A percentile compares a stretch with the other conserved stretches of the same genome.
These are phyloP conservation scores for Paramecium octaurelia DNA, from an alignment of 73 alveolate species.

Conservation along the genomic window DNA sequence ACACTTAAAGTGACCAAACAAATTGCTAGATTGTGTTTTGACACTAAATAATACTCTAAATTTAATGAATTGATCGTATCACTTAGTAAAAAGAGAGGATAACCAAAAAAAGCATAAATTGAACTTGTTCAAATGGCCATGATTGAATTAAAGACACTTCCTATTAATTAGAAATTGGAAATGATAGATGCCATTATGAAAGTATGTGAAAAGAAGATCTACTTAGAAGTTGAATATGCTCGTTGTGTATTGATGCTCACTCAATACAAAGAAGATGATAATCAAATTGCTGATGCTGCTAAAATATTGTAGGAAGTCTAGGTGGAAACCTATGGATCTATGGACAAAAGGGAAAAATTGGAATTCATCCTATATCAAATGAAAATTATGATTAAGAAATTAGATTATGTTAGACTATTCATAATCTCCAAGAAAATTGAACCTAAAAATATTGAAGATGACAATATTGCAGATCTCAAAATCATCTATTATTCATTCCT, in stretches of 20 bases:
- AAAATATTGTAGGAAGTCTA: slow-evolving; percentile 88
- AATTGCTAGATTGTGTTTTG: slow-evolving; percentile 61
- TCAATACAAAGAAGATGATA: slow-evolving; percentile 81
- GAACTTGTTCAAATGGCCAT: slow-evolving; percentile 74
- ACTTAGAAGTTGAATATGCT: slow-evolving; percentile 88
- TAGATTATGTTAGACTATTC: slow-evolving; percentile 82
- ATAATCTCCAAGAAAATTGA: slow-evolving; percentile 83
- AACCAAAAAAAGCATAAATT: slow-evolving; percentile 78
- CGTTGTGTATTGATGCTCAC: slow-evolving; percentile 70
- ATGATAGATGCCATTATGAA: slow-evolving; percentile 72
- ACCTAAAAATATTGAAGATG: slow-evolving; percentile 79
- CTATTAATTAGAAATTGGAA: slow-evolving; percentile 66
- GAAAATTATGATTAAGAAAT: slow-evolving; percentile 77
- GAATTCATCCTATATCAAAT: slow-evolving; percentile 90
- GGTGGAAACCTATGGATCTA: slow-evolving; percentile 94
- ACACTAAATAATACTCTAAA: slow-evolving; percentile 62
- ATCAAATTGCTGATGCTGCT: slow-evolving; percentile 86
- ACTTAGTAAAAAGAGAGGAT: slow-evolving; percentile 77
- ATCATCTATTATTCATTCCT: slow-evolving; percentile 76
- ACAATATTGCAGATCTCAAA: slow-evolving; percentile 80
- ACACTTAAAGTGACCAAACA: slow-evolving; percentile 64
- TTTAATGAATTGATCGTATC: slow-evolving; percentile 70
- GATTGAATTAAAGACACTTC: slow-evolving; percentile 68
- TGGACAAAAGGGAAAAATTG: slow-evolving; percentile 86
- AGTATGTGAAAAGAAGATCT: slow-evolving; percentile 84